Base-by-base conservation (phyloP, 1,284 basidiomycete genomes). In the Melampsora americana region DNA sequence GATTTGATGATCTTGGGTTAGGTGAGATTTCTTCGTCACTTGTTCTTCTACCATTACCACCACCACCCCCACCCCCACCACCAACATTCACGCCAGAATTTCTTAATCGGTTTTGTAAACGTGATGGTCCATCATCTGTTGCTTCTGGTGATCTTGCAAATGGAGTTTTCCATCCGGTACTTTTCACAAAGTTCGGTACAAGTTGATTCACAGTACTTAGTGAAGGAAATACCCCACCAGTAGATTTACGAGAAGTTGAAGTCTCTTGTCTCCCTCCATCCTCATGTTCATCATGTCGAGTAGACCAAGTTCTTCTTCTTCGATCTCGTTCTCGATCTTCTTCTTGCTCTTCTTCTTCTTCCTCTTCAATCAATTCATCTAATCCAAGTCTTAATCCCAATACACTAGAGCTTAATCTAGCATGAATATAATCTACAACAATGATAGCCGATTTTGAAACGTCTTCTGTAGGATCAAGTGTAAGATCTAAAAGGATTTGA, bases 401-500 rank as follows among this genome's bases (percentile, higher is more conserved):
- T 18, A 69, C 59, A 32, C 66, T 68, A 26, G 81, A 80, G 39
- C 81, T 61, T 65, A 83, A 65, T 20, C 80, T 77, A 5, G 81
- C 80, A 26, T 81, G 75, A 77, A 83, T 73, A 66, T 80, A 81
- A 74, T 83, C 82, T 50, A 83, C 78, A 11, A 82, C 79, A 7
- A 81, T 82, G 71, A 79, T 78, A 0, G 82, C 81, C 64, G 82
- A 69, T 23, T 78, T 78, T 18, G 80, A 79, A 23, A 83, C 82
- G 61, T 83, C 81, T 6, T 80, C 79, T 64, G 81, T 79, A 9
- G 80, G 78, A 75, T 83, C 82, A 16, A 80, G 80, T 70, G 79
- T 80, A 48, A 83, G 79, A 76, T 83, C 81, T 14, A 83, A 79
- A 39, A 83, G 78, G 23, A 82, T 79, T 1, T 80, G 80, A 59